Conservation (phyloP, 176 grass and related monocot species). For the Carex kokanica region DNA sequence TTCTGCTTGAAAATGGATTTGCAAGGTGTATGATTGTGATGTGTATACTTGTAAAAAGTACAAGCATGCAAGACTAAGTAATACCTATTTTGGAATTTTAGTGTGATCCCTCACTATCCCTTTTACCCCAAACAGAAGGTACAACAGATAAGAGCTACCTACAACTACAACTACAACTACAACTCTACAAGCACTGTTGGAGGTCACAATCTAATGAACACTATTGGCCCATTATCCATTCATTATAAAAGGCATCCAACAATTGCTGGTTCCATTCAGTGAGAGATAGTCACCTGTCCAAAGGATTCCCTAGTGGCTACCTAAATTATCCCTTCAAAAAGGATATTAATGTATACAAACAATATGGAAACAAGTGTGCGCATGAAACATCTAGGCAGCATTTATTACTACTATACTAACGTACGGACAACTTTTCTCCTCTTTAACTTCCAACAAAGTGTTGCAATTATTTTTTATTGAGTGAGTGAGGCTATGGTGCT, state of each 20-base stretch:
- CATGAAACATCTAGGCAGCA: not conserved
- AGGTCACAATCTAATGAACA: slow-evolving; percentile 11
- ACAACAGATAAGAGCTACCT: not conserved
- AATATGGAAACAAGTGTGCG: not conserved
- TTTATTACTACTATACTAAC: not conserved
- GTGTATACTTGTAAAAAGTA: not conserved
- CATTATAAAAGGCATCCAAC: too few species aligned
- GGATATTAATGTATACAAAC: not conserved
- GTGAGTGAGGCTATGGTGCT: too few species aligned
- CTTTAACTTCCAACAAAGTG: not conserved
- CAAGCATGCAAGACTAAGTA: not conserved
- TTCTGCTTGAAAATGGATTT: not conserved
- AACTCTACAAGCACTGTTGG: not conserved
- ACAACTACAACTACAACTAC: not conserved
- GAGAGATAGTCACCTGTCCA: not conserved
- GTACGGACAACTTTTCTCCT: not conserved
- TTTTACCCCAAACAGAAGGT: slow-evolving; percentile 9
- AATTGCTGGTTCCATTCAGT: not conserved
- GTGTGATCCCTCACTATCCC: not conserved
- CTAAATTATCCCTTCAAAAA: slow-evolving; percentile 11
- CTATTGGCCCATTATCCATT: too few species aligned
- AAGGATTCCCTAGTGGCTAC: not conserved
- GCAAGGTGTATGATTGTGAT: not conserved
- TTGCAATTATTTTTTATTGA: too few species aligned
- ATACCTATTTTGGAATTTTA: slow-evolving; percentile 1